Conservation (phyloP, 2,329 filamentous ascomycete species). For the Calycina herbarum region DNA sequence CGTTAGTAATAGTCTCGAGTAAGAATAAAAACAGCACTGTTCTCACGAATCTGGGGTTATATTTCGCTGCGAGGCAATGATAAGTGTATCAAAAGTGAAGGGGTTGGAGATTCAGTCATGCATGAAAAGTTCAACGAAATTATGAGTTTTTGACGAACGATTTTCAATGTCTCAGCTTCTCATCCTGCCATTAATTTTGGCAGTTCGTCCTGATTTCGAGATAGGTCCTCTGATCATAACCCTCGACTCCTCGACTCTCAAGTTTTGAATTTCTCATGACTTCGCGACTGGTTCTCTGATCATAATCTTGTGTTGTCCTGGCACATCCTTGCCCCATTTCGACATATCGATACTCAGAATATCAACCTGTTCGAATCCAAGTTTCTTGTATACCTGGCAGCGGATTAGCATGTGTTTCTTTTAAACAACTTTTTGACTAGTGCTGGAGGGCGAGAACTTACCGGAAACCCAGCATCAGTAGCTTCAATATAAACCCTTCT, state of each 20-base stretch:
- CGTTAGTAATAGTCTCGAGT: slow-evolving; percentile 3
- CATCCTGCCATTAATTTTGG: not conserved
- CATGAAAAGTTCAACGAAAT: not conserved
- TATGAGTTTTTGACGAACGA: not conserved
- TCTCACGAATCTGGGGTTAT: slow-evolving; percentile 4
- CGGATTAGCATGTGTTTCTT: too few species aligned
- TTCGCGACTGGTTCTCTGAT: slow-evolving; percentile 28
- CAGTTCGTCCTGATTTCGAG: not conserved
- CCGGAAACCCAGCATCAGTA: slow-evolving; percentile 37
- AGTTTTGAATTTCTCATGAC: not conserved
- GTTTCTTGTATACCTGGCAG: slow-evolving; percentile 40
- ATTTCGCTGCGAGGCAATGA: not conserved
- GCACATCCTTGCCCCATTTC: slow-evolving; percentile 28
- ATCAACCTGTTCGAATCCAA: slow-evolving; percentile 42
- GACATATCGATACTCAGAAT: slow-evolving; percentile 35
- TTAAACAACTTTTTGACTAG: not conserved
- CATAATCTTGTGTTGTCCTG: slow-evolving; percentile 31
- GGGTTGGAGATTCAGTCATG: not conserved
- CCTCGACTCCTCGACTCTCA: slow-evolving; percentile 7
- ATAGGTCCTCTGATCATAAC: slow-evolving; percentile 34
- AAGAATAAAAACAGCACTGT: slow-evolving; percentile 5
- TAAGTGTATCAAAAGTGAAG: slow-evolving; percentile 3
- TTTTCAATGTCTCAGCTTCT: not conserved
- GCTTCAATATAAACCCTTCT: slow-evolving; percentile 42
- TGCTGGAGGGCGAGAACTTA: not conserved